These are phyloP conservation scores for Mycena citricolor DNA, from an alignment of 1,284 basidiomycete species.

Conservation along the genomic window DNA sequence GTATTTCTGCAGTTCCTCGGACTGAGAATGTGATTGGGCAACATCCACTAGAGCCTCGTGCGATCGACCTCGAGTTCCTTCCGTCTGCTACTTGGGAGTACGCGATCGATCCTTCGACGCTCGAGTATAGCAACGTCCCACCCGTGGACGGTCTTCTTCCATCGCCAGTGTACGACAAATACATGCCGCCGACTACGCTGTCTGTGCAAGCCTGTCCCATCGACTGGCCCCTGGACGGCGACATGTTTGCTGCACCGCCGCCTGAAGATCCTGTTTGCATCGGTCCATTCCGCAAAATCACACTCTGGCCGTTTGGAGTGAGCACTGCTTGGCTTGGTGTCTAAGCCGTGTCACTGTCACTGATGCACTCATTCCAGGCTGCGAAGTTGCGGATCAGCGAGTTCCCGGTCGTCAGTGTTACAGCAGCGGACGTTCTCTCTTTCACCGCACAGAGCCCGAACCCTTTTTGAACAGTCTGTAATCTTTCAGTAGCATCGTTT, in stretches of 20 bases:
- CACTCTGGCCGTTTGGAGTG: slow-evolving; percentile 53
- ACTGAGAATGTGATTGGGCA: slow-evolving; percentile 42
- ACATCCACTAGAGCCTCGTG: slow-evolving; percentile 47
- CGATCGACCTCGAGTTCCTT: slow-evolving; percentile 54
- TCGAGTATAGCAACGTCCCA: slow-evolving; percentile 43
- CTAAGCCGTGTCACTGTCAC: background rate
- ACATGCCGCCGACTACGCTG: slow-evolving; percentile 50
- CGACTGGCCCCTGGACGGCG: slow-evolving; percentile 48
- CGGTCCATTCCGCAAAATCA: slow-evolving; percentile 44
- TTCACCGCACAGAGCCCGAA: slow-evolving; percentile 11
- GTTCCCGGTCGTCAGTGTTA: slow-evolving; percentile 40
- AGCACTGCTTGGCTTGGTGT: slow-evolving; percentile 26
- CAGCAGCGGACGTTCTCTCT: background rate
- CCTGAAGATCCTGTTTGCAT: slow-evolving; percentile 48
- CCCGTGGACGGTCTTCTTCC: slow-evolving; percentile 43
- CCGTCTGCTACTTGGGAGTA: slow-evolving; percentile 51
- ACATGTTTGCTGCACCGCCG: slow-evolving; percentile 50
- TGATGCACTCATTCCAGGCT: slow-evolving; percentile 34
- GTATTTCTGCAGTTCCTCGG: slow-evolving; percentile 36
- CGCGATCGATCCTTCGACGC: slow-evolving; percentile 55
- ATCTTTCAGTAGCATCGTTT: background rate
- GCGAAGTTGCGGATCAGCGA: slow-evolving; percentile 56
- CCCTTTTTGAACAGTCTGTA: too few species aligned
- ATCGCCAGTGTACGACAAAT: slow-evolving; percentile 55
- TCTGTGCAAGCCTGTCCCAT: slow-evolving; percentile 51